Percentiles rank a stretch among this genome's conserved stretches.
Conservation (phyloP, 176 grass and related monocot species). For the Hyparrhenia diplandra region DNA sequence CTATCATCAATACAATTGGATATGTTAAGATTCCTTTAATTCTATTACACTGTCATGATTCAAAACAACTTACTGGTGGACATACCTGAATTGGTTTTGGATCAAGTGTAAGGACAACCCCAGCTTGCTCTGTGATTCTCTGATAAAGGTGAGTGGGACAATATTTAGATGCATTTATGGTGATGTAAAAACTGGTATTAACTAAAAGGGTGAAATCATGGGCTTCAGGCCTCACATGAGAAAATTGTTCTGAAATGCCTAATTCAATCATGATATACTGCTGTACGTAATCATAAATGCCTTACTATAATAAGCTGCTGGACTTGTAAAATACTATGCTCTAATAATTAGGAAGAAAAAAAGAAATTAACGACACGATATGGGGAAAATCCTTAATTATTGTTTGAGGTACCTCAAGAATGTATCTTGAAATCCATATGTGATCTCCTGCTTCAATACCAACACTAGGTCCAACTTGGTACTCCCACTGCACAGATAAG, state of each 20-base stretch:
- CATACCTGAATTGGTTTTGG: slow-evolving; percentile 99
- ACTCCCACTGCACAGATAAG: slow-evolving; percentile 87
- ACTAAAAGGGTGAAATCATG: neutral
- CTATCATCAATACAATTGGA: slow-evolving; percentile 31
- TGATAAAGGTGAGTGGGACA: slow-evolving; percentile 29
- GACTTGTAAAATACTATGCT: neutral
- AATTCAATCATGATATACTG: neutral
- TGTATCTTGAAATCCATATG: slow-evolving; percentile 94
- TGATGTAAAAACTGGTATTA: neutral
- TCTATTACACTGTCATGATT: slow-evolving; percentile 13
- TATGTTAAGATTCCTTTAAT: neutral
- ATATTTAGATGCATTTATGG: slow-evolving; percentile 25
- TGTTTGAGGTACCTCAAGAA: slow-evolving; percentile 81
- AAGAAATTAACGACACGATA: neutral
- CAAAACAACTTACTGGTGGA: neutral
- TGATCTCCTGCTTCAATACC: slow-evolving; percentile 96
- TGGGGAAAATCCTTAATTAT: neutral
- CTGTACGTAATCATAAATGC: neutral
- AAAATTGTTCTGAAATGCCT: neutral
- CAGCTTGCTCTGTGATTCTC: slow-evolving; percentile 99
- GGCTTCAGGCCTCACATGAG: neutral
- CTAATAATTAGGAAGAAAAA: neutral
- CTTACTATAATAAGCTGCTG: neutral
- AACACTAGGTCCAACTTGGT: slow-evolving; percentile 97
- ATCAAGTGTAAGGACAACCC: slow-evolving; percentile 83